Percentiles rank a stretch among this genome's conserved stretches.
These are phyloP conservation scores for Prunus campanulata DNA, from an alignment of 306 rosid species.

Conservation along the genomic window DNA sequence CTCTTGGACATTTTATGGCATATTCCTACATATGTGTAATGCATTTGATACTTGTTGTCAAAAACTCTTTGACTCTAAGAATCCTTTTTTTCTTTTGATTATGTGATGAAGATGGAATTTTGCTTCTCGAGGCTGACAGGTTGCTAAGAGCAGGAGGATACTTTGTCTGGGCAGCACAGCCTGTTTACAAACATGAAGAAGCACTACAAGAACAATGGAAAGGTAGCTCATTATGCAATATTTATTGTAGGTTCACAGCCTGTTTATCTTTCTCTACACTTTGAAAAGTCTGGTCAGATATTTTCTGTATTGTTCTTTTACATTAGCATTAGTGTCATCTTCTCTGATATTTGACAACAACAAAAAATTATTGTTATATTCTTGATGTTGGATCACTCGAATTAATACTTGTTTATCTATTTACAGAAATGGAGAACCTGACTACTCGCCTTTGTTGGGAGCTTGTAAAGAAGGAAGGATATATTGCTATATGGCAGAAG, in stretches of 20 bases:
- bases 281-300: background rate
- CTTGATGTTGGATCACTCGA: background rate
- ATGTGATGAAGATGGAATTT: conserved; percentile 68
- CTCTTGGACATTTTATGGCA: background rate
- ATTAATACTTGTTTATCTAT: conserved; percentile 23
- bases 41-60: conserved; percentile 16
- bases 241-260: background rate
- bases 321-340: background rate
- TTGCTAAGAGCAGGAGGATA: conserved; percentile 85
- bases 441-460: conserved; percentile 79
- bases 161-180: conserved; percentile 94
- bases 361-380: conserved; percentile 9
- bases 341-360: conserved; percentile 15
- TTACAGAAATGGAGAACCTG: conserved; percentile 69
- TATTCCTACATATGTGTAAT: background rate
- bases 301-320: background rate
- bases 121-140: conserved; percentile 87
- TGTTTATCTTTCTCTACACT: conserved; percentile 4
- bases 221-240: conserved; percentile 45
- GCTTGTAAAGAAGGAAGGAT: conserved; percentile 72
- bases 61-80: conserved; percentile 25
- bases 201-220: conserved; percentile 74
- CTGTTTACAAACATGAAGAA: conserved; percentile 73
- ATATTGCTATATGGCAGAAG: conserved; percentile 85
- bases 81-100: conserved; percentile 29